Conservation (phyloP, 2,329 filamentous ascomycete genomes). For the Raffaelea albimanens region DNA sequence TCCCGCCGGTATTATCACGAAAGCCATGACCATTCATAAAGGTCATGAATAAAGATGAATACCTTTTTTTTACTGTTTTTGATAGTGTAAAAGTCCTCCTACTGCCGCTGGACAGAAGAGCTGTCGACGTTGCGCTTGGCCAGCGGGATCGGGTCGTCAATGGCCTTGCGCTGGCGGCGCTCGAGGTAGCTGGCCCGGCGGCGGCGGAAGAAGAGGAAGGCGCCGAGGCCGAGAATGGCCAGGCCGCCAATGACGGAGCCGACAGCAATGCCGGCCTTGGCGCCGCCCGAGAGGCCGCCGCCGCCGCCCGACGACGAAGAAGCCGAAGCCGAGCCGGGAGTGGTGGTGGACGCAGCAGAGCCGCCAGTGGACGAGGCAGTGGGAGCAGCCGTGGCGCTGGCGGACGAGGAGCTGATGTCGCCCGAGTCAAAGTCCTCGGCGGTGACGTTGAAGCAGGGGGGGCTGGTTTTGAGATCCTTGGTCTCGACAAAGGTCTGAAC, state of each 20-base stretch:
- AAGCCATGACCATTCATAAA: no score
- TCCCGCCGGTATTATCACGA: no score
- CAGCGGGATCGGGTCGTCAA: constrained; percentile 8
- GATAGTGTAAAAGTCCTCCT: neutral
- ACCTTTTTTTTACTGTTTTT: neutral
- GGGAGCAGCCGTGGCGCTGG: neutral
- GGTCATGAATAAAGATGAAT: no score
- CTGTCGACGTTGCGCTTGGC: constrained; percentile 8
- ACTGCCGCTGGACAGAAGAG: constrained; percentile 4
- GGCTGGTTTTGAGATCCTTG: constrained; percentile 17
- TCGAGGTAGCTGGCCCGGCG: constrained; percentile 7
- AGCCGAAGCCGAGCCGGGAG: neutral
- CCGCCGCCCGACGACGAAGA: neutral
- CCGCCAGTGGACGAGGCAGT: neutral
- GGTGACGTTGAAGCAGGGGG: constrained; percentile 30
- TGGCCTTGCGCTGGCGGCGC: constrained; percentile 2
- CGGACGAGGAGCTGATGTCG: neutral
- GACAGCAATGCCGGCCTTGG: constrained; percentile 27
- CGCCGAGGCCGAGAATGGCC: neutral
- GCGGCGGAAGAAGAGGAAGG: constrained; percentile 4
- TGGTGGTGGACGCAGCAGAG: neutral
- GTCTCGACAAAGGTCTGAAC: constrained; percentile 7
- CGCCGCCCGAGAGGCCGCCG: constrained; percentile 21
- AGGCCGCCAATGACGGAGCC: constrained; percentile 20
- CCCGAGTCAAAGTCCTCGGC: constrained; percentile 10